Base-by-base conservation (phyloP, 2,329 filamentous ascomycete genomes). In the Epichloe brachyelytri region DNA sequence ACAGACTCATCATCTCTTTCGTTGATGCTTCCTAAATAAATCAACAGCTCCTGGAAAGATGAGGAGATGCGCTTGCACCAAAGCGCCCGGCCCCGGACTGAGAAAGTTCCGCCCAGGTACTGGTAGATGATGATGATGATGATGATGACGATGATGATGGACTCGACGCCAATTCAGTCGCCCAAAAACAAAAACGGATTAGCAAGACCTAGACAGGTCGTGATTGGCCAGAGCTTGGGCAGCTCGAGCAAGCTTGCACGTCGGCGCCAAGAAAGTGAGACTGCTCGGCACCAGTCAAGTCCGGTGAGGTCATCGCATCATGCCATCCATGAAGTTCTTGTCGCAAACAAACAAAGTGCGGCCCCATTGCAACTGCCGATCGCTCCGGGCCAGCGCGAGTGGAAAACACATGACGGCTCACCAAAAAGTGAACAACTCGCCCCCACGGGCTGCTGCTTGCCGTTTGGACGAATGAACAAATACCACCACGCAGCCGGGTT, bases 251-350 rank as follows among this genome's bases (percentile, higher is more conserved):
- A 47, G 34, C 11, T 17, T 3, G 22, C 48, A 20, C 26, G 39
- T 22, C 39, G 15, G 19, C 30, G n/a, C 38, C 36, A 19, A 45
- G 20, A 14, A 34, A 22, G 20, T 14, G 19, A 40, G 34, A 45
- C n/a, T 26, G 43, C 30, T 19, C 22, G 38, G 44, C 50, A 37
- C 46, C 51, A 46, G 43, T 41, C 51, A 43, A 49, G 43, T 47
- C 51, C 39, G 36, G 20, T 53, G 49, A 53, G 51, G 51, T 53
- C 51, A 53, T 53, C 38, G 33, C 46, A 53, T 48, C 38, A 39
- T 50, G n/a, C 47, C 26, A 30, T 30, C 8, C 26, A 30, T 30
- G 1, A 30, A 1, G 1, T 30, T 44, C 43, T 12, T 17, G n/a
- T 40, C 17, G 15, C 33, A 26, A 20, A 40, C 10, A 33, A 45